Evolutionary conservation across 257 asterid genomes (phyloP), one percentile per base, ranked within the genome.

Genomic region (Pogostemon cablin): DNA sequence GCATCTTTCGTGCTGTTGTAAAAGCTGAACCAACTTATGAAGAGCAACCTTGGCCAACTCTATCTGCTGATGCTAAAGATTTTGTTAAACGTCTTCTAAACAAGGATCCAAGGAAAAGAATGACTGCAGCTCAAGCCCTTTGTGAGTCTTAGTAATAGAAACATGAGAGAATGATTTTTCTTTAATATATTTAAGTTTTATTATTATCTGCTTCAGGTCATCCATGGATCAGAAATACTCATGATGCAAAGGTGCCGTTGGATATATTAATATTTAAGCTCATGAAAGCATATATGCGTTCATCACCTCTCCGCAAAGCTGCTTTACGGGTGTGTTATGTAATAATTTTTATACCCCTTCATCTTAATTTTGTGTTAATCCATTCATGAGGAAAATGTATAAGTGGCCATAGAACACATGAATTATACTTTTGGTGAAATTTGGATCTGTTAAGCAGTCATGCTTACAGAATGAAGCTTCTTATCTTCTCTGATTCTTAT

Each of bases 81-180:
- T 88, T 91, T 61, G 92, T 86, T 69, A 91, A 88, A 74, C 86
- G 90, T 62, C 77, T 91, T 61, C 71, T 91, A 50, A 82, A 79
- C 60, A 91, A 91, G 76, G 97, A 91, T 81, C 96, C 96, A 6
- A 85, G 97, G 78, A 91, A 85, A 79, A 83, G 97, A 80, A 87
- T 91, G 92, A 88, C 96, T 15, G 97, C 96, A 3, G 86, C 97
- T 84, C 96, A 91, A 85, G 97, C 96, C 73, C 69, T 91, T 67
- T 78, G 96, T 91, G 72, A 79, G 96, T 76, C 40, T 54, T 48
- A 55, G 43, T 58, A 6, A 10, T 49, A 35, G 20, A 65, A 48
- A 3, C 4, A n/a, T 32, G 39, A 6, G n/a, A 32, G 25, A 65
- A 53, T 39, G 62, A 15, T 10, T 53, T 65, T 10, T 11, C 20